Conservation (phyloP, 805 yeast species). For the Lachancea nothofagi region DNA sequence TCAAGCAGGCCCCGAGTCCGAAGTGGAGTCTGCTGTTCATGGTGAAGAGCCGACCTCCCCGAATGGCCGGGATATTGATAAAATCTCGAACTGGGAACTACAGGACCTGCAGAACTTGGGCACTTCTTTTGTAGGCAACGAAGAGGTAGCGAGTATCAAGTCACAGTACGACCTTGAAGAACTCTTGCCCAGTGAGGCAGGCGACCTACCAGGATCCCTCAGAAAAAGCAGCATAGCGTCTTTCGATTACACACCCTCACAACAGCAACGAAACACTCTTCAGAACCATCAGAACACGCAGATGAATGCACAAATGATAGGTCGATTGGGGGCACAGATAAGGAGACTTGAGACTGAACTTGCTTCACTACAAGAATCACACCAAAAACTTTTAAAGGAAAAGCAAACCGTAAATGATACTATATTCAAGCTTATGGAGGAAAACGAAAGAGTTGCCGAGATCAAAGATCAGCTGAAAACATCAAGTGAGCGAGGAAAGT, state of each 20-base stretch:
- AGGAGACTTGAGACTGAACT: slow-evolving; percentile 78
- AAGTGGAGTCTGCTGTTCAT: not conserved
- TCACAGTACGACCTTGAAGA: slow-evolving; percentile 11
- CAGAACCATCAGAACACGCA: slow-evolving; percentile 11
- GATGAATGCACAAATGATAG: slow-evolving; percentile 49
- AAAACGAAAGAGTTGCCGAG: slow-evolving; percentile 36
- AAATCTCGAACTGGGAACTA: slow-evolving; percentile 7
- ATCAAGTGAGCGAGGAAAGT: slow-evolving; percentile 33
- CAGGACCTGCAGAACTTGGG: slow-evolving; percentile 1
- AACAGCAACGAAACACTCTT: slow-evolving; percentile 2
- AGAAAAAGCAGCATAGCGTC: slow-evolving; percentile 12
- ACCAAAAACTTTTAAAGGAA: slow-evolving; percentile 46
- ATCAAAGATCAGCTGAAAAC: slow-evolving; percentile 26
- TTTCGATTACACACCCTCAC: slow-evolving; percentile 8
- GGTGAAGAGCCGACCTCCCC: not conserved
- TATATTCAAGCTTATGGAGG: slow-evolving; percentile 52
- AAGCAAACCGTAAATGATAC: slow-evolving; percentile 67
- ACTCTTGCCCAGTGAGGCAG: slow-evolving; percentile 26
- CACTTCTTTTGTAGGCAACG: not conserved
- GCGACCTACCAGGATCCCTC: slow-evolving; percentile 16
- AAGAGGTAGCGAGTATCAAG: slow-evolving; percentile 1
- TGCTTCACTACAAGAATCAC: slow-evolving; percentile 56
- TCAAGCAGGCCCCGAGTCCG: not conserved
- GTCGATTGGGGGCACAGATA: slow-evolving; percentile 70
- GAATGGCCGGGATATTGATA: slow-evolving; percentile 1